Base-by-base conservation (phyloP, 2,329 filamentous ascomycete species). In the Aspergillus vadensis region DNA sequence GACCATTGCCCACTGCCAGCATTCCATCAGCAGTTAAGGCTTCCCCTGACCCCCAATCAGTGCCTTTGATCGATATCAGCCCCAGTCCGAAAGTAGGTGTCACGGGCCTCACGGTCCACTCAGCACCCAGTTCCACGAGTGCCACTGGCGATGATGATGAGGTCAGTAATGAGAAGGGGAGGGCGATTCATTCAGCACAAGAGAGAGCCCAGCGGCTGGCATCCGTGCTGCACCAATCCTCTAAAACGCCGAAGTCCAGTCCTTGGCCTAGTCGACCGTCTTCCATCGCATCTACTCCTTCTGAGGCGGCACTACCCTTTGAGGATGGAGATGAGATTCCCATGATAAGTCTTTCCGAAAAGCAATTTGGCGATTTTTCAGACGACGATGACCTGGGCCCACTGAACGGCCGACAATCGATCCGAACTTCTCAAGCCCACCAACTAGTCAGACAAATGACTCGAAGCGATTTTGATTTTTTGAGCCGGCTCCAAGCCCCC, bases 391-490 rank as follows among this genome's bases (percentile, higher is more conserved):
- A 73, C 62, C 65, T 64, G 55, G 63, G 61, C 52, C 60, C 68
- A 32, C 54, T 69, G 64, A 62, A 71, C 63, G 63, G 69, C 56
- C 67, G 64, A 67, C 67, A 65, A 62, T 69, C 69, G 58, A 67
- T 65, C 48, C 68, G 61, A 60, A 69, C 64, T 49, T 67, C 68
- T n/a, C 67, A 77, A 71, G 71, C 72, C 58, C 70, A 71, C 57
- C 63, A 69, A 59, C 64, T 73, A 57, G 70, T 75, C 60, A 72
- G 67, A 64, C 73, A 73, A 70, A 77, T 78, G 74, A 70, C 74
- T 67, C 67, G 67, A 59, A 69, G 63, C 62, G 73, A 75, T 58
- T 68, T 74, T 38, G 62, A 64, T 57, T 68, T 75, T 55, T 55
- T 76, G 61, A 69, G 66, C 66, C 71, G 74, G 58, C 64, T 75